Base-by-base conservation (phyloP, 345 rosid genomes). In the Citrus sp. region DNA sequence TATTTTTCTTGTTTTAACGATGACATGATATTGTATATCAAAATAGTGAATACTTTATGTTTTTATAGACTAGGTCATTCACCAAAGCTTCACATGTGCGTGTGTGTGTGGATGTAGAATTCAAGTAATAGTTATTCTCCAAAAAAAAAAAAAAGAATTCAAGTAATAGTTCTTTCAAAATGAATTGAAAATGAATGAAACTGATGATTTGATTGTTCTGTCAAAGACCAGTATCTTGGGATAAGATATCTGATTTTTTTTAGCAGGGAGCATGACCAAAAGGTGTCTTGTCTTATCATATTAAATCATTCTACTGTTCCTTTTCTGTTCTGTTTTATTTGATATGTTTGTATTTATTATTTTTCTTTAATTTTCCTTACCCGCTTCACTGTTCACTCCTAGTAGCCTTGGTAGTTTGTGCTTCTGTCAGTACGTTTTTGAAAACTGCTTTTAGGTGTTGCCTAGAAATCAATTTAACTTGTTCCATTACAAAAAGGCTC, bases 211-310 rank as follows among this genome's bases (percentile, higher is more conserved):
- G 79, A 84, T 84, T 78, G 85, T 82, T 79, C 78, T 81, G 86
- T 70, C 77, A 56, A 77, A 68, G 66, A 78, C 77, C 85, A 81
- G 75, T 75, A 30, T 80, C 81, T 85, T 54, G 85, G 87, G 81
- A 56, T 30, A 77, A 76, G 84, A 72, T 74, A 75, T 81, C 42
- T 77, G 73, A 79, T 68, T 77, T n/a, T 67, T 12, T 67, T 42
- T 37, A 32, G 2, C 62, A 77, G 78, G 21, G 65, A 76, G 40
- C 61, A 42, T 64, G 74, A 68, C 42, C 77, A 71, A 83, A 87
- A 87, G 90, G 74, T 79, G 88, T 76, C 75, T 80, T 80, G 88
- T 87, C 90, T 85, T 82, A 80, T 87, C 90, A 84, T 19, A 69
- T 56, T 85, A 78, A 81, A 85, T 85, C 84, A 84, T 8, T 65